Percentiles rank a stretch among this genome's conserved stretches.
These are phyloP conservation scores for Mycena indigotica DNA, from an alignment of 768 basidiomycete genomes.

Conservation along the genomic window DNA sequence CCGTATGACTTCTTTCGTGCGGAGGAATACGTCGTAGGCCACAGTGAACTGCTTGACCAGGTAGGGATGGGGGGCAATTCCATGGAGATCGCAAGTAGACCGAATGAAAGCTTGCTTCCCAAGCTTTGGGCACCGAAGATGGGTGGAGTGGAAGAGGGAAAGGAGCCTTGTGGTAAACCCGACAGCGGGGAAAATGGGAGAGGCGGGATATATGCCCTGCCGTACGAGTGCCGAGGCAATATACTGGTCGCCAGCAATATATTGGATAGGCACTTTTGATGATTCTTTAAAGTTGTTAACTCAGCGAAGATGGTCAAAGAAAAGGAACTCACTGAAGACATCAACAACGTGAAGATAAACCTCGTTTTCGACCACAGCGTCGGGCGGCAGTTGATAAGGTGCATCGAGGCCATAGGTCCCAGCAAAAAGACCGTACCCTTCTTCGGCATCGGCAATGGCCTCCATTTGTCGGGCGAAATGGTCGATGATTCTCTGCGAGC, in stretches of 20 bases:
- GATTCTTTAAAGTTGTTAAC: neutral
- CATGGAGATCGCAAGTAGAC: slow-evolving; percentile 23
- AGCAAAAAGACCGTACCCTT: neutral
- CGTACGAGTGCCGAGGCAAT: slow-evolving; percentile 10
- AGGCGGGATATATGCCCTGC: slow-evolving; percentile 16
- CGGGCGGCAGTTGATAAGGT: neutral
- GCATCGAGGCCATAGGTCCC: neutral
- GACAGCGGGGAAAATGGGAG: slow-evolving; percentile 9
- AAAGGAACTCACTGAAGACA: neutral
- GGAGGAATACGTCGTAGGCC: slow-evolving; percentile 40
- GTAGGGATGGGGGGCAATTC: neutral
- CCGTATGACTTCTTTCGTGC: slow-evolving; percentile 24
- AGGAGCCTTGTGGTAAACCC: slow-evolving; percentile 10
- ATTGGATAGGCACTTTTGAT: neutral
- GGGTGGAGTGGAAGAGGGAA: slow-evolving; percentile 2
- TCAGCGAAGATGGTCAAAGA: neutral
- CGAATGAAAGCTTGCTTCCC: slow-evolving; percentile 26
- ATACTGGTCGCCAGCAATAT: neutral
- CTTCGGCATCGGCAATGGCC: neutral
- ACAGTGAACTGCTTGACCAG: slow-evolving; percentile 26
- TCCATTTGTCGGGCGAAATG: neutral
- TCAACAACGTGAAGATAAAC: neutral
- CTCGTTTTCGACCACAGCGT: neutral
- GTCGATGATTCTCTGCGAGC: neutral
- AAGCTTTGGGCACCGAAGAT: slow-evolving; percentile 19